These are phyloP conservation scores for Hibiscus trionum DNA, from an alignment of 345 rosid species.

Conservation along the genomic window DNA sequence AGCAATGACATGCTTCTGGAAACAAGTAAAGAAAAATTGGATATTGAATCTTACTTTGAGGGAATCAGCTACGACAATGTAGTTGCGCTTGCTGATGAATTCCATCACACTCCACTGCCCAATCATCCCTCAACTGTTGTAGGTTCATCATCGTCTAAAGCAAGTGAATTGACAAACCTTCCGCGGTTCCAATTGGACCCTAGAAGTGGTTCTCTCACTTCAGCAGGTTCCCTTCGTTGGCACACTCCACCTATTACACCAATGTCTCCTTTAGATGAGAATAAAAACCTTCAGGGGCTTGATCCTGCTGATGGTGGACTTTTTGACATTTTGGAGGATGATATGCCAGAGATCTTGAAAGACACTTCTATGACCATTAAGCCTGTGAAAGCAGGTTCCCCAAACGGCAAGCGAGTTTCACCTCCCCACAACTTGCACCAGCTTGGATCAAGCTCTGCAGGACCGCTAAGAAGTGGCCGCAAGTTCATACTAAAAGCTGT, in stretches of 20 bases:
- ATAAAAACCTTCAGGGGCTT: conserved; percentile 22
- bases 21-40: conserved; percentile 20
- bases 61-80: conserved; percentile 18
- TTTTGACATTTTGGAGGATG: conserved; percentile 31
- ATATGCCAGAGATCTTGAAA: conserved; percentile 42
- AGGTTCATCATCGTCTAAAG: conserved; percentile 32
- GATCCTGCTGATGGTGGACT: conserved; percentile 19
- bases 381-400: conserved; percentile 44
- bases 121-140: conserved; percentile 14
- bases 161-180: conserved; percentile 19
- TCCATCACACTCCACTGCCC: conserved; percentile 24
- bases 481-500: conserved; percentile 48
- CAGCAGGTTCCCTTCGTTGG: conserved; percentile 29
- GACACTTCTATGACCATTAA: conserved; percentile 27
- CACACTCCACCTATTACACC: conserved; percentile 34
- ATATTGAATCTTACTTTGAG: conserved; percentile 14
- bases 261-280: conserved; percentile 21
- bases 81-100: conserved; percentile 24
- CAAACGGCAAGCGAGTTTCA: conserved; percentile 46
- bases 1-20: conserved; percentile 20
- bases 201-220: conserved; percentile 20
- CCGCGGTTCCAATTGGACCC: conserved; percentile 21
- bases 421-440: conserved; percentile 31
- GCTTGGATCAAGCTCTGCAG: conserved; percentile 31
- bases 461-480: conserved; percentile 39